phyloP scores from a whole-genome alignment of 768 basidiomycete species.

The Lentinula raphanica region DNA sequence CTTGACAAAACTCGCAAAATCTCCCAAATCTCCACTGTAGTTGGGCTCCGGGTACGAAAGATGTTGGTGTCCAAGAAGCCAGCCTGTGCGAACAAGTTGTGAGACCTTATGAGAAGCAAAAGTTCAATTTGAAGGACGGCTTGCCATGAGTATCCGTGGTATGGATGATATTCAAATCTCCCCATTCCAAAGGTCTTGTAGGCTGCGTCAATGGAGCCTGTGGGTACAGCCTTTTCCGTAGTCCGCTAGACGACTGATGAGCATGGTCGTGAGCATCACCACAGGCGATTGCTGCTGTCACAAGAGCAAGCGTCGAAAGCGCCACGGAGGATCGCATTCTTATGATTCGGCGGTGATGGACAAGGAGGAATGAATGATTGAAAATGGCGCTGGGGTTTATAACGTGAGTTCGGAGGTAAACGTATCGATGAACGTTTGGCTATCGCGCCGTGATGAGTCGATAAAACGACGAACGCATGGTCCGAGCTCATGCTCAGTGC shows the following conservation, averaged over 20 bases:
- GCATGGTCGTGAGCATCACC: conserved; percentile 22
- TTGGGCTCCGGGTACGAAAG: conserved; percentile 67
- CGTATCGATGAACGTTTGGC: neutral
- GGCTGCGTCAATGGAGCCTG: conserved; percentile 48
- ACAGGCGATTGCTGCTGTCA: conserved; percentile 13
- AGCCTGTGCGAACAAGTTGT: conserved; percentile 26
- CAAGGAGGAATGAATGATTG: neutral
- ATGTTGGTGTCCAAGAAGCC: conserved; percentile 84
- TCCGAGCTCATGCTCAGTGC: neutral
- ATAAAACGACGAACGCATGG: neutral
- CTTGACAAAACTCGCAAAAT: conserved; percentile 76
- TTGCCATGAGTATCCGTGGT: conserved; percentile 74
- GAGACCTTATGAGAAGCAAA: neutral
- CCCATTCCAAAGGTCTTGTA: conserved; percentile 71
- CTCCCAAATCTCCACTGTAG: conserved; percentile 71
- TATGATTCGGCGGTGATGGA: neutral
- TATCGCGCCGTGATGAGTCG: neutral
- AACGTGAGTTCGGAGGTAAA: neutral
- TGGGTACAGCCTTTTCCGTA: conserved; percentile 33
- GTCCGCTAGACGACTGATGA: conserved; percentile 17
- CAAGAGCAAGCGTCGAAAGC: neutral
- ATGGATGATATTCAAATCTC: conserved; percentile 83
- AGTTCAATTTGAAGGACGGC: neutral
- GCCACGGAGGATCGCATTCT: neutral
- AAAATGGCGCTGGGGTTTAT: neutral